Evolutionary conservation across 164 flowering plant species (phyloP), one percentile per base, ranked within the genome.

Genomic region (Malania oleifera): DNA sequence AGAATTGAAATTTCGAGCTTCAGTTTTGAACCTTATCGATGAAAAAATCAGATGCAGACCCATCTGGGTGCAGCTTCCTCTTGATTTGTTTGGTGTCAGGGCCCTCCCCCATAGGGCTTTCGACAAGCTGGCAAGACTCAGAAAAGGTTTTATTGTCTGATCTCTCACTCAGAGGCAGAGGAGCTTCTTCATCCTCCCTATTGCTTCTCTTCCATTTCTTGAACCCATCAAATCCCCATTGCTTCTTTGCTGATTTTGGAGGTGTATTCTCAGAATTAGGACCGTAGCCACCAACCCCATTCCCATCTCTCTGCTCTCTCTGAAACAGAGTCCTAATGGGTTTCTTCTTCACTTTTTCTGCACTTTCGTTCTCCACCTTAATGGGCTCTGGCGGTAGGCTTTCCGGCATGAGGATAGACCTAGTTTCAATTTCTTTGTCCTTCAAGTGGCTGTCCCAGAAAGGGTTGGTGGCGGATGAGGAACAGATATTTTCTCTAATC

Each of bases 31-130:
- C 97, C 95, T 90, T 85, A 54, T 90, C 92, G 13, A 85, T 83
- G 78, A 81, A 85, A 67, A 85, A 85, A 77, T 88, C 93, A 4
- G 91, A 80, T 20, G 95, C 69, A 31, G 89, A 69, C 9, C 86
- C 91, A 65, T 82, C 66, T 0, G 91, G 71, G 61, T 79, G 91
- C 57, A 84, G 56, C 77, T 80, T 86, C 69, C 67, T 76, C 78
- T 87, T 87, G 18, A 82, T 85, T 48, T 63, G 72, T 62, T 78
- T 84, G 2, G 84, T 79, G 49, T 85, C 77, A 20, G 87, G 84
- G 17, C 86, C 91, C 48, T 83, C 87, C 18, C 80, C 87, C 19
- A 82, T 41, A 5, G 78, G 89, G 37, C 70, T 79, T 0, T 52
- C 38, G 13, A 73, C 81, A 47, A 83, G 75, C 62, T 17, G 39